Base-by-base conservation (phyloP, 2,329 filamentous ascomycete genomes). In the Colletotrichum sp. region DNA sequence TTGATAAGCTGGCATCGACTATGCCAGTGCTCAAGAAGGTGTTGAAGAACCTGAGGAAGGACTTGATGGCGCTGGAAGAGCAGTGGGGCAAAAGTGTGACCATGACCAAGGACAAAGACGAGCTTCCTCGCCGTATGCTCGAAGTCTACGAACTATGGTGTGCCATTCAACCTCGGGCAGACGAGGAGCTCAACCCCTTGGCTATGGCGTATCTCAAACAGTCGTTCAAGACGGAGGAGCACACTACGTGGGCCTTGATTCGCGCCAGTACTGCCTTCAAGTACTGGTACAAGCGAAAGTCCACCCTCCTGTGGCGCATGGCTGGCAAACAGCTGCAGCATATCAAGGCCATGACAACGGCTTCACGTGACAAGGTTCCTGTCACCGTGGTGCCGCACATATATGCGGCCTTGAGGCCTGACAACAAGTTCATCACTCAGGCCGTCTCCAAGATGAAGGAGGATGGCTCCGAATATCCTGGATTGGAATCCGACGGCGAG, bases 221-320 rank as follows among this genome's bases (percentile, higher is more conserved):
- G 7, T 72, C 79, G 0, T 82, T 83, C 1, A 70, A 84, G 13
- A 86, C 84, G 30, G 73, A 72, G 5, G 63, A 75, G 8, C 34
- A 66, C 14, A 63, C 52, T 0, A 80, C 78, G 5, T 92, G 89
- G 89, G 83, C 85, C 4, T 80, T 90, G 4, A 81, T 91, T 18
- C 89, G 90, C 73, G 90, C 90, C 0, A 90, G 89, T 2, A 83
- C 83, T 5, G 81, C 85, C 5, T 91, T 90, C 79, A 86, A 85
- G 57, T 55, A 83, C n/a, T 84, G 82, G 43, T 83, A 85, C 77
- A 67, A 75, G 0, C 73, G 6, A 0, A 74, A 67, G 1, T 72
- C 81, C 0, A 78, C 57, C 0, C 87, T 91, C 68, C 79, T 84
- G 2, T 92, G 89, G 88, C 81, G 81, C 13, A 84, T 91, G 75